Evolutionary conservation across 208 protist genomes (phyloP), one percentile per base, ranked within the genome.

Genomic region (Wallacemonas sp.): DNA sequence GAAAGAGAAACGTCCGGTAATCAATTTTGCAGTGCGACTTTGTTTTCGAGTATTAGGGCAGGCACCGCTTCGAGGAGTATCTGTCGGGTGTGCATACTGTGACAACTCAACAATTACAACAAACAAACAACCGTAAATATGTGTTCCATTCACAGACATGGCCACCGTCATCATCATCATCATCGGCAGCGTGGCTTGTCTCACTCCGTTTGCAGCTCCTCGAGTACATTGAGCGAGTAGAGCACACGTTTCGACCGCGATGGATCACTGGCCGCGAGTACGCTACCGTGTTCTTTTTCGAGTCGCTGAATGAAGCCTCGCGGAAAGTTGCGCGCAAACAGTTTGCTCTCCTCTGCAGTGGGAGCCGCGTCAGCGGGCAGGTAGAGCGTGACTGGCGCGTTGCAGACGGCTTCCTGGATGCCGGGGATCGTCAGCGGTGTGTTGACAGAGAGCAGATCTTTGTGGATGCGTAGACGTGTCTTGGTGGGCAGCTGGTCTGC

Each of bases 361-460:
- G 30, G 30, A 3, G 26, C 19, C 5, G 27, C 8, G 52, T 56
- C 46, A 2, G 33, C 55, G 36, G 65, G 79, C 0, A 88, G 1
- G 54, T 75, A 77, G 9, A 91, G 81, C 23, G 70, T 81, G 2
- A 85, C 84, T 0, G 70, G 72, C 60, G 80, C 78, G 1, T 43
- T 43, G 47, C 80, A 93, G 2, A 58, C 56, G 19, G 65, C 56
- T 5, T 39, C 58, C 1, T 64, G 34, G 2, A 76, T 46, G 6
- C 46, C 56, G 16, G 39, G 29, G 1, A 81, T 26, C 17, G 34
- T 2, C 1, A 88, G n/a, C 36, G 72, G 41, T 23, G 58, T 61
- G 1, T 39, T 54, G 58, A 74, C 49, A 0, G 49, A 47, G 8
- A 90, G 52, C 2, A 93, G 36, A 4, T 80, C 65, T 12, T 77